Base-by-base conservation (phyloP, 1,139 yeast genomes). In the Saccharomyces hybrid region DNA sequence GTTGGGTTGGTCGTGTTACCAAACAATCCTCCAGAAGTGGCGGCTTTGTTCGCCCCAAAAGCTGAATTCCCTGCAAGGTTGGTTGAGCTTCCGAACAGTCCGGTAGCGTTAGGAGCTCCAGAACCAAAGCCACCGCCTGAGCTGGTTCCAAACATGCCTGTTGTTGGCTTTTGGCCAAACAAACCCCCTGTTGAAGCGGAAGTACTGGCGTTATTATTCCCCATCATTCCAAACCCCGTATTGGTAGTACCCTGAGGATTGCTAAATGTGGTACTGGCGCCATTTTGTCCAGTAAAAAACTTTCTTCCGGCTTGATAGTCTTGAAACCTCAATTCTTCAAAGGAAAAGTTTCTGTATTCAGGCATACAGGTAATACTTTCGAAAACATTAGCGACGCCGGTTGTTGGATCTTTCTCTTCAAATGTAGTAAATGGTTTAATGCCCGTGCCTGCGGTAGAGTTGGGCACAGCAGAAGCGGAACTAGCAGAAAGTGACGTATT, bases 291-390 rank as follows among this genome's bases (percentile, higher is more conserved):
- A 9, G 34, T 31, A 9, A 66, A 56, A 54, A 58, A 63, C 53
- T 84, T 80, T 61, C 95, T 78, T 58, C 82, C 82, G 59, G 84
- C 88, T 64, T 84, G 83, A 69, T 93, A 93, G 72, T 93, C 99
- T 70, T 87, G 93, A 62, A 81, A 75, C 69, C 99, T 80, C 71
- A 93, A 78, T 70, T 93, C 99, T 70, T 91, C 97, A 65, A 85
- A 81, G 0, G 96, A 87, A 64, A 73, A 88, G 64, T 83, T 83
- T 61, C 79, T 78, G 69, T 93, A 93, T 66, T 89, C 96, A 13
- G 96, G 96, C 98, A 93, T 91, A 47, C 88, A 80, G 23, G 87
- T 76, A 59, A 95, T 84, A 63, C 83, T 84, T 68, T 91, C 90
- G 70, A 78, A 93, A 50, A 79, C 73, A 62, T 80, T 83, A 34